Percentiles rank a stretch among this genome's conserved stretches.
phyloP scores from a whole-genome alignment of 1,139 yeast species.

The Geotrichum bryndzae region DNA sequence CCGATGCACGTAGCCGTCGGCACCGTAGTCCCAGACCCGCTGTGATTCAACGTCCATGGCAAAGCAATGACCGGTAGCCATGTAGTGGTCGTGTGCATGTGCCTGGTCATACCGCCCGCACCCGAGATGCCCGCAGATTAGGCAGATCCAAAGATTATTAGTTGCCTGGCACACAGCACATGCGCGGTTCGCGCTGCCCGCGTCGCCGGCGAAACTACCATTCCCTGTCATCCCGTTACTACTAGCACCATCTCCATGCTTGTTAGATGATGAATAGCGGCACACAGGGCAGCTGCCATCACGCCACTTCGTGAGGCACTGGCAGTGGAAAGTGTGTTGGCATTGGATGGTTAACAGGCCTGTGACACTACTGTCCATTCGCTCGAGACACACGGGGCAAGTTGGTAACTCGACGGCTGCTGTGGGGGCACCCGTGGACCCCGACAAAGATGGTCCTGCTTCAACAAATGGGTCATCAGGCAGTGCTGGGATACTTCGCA shows the following conservation, averaged over 20 bases:
- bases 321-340: conserved; percentile 91
- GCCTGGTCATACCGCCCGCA: conserved; percentile 87
- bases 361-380: conserved; percentile 76
- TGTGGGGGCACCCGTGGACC: conserved; percentile 18
- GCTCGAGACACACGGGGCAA: conserved; percentile 88
- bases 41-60: conserved; percentile 85
- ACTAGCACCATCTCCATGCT: conserved; percentile 11
- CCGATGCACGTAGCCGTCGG: conserved; percentile 86
- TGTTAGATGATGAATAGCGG: conserved; percentile 52
- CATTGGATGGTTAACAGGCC: conserved; percentile 87
- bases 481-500: conserved; percentile 50
- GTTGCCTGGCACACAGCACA: conserved; percentile 53
- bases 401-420: conserved; percentile 62
- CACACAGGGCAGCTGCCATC: conserved; percentile 93
- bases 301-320: conserved; percentile 81
- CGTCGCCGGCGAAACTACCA: conserved; percentile 18
- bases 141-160: conserved; percentile 82
- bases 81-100: conserved; percentile 80
- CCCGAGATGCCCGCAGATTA: conserved; percentile 83
- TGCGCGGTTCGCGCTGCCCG: conserved; percentile 23
- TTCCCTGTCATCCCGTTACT: conserved; percentile 12
- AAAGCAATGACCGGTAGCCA: conserved; percentile 76
- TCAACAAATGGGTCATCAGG: conserved; percentile 61
- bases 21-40: conserved; percentile 93
- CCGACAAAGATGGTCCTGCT: conserved; percentile 1